phyloP scores from a whole-genome alignment of 108 stramenopile species.

The Fragilaria crotonensis region DNA sequence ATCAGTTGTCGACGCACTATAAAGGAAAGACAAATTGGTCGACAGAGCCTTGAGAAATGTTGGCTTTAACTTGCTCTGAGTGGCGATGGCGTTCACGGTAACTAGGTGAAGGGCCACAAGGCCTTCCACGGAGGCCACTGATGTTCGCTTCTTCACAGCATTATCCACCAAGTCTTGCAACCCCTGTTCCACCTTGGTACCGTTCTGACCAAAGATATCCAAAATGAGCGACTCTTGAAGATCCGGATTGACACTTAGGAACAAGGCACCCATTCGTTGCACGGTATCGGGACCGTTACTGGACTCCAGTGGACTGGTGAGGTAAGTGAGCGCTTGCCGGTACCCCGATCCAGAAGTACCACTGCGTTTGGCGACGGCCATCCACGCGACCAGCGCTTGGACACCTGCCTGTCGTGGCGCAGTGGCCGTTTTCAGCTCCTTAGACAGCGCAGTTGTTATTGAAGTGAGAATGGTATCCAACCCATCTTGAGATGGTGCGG shows the following conservation, averaged over 20 bases:
- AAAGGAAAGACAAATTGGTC: conserved; percentile 47
- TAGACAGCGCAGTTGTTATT: conserved; percentile 16
- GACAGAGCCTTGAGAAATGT: conserved; percentile 45
- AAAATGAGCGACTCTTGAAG: conserved; percentile 33
- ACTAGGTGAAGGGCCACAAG: conserved; percentile 47
- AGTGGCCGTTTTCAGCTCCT: conserved; percentile 43
- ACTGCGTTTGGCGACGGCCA: conserved; percentile 32
- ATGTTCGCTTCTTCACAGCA: conserved; percentile 48
- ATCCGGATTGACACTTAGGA: conserved; percentile 23
- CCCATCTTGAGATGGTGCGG: background rate
- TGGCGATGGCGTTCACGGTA: conserved; percentile 24
- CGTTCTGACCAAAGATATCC: conserved; percentile 36
- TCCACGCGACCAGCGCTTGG: conserved; percentile 50
- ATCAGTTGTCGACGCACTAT: conserved; percentile 30
- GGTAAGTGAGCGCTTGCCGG: conserved; percentile 36
- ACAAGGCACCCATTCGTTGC: conserved; percentile 11
- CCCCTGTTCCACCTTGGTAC: too few species aligned
- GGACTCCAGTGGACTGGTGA: conserved; percentile 35
- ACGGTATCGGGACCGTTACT: conserved; percentile 40
- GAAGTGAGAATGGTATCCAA: conserved; percentile 15
- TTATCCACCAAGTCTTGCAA: conserved; percentile 48
- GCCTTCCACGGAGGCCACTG: conserved; percentile 62
- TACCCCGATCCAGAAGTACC: conserved; percentile 26
- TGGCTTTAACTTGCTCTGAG: conserved; percentile 9
- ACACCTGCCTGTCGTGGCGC: conserved; percentile 33